phyloP scores from a whole-genome alignment of 305 asterid species.

The Solanum hybrid region DNA sequence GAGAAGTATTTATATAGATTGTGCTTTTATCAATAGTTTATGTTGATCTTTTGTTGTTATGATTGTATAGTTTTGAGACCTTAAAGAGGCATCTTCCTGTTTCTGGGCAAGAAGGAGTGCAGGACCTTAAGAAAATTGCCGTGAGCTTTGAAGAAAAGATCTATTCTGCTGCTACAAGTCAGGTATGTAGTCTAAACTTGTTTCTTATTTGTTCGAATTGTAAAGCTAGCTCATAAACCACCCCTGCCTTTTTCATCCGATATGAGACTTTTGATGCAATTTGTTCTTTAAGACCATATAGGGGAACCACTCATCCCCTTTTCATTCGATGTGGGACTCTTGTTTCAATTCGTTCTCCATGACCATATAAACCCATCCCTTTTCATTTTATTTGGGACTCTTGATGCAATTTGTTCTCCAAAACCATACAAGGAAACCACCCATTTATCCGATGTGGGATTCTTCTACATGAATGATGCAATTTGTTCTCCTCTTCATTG shows the following conservation, averaged over 20 bases:
- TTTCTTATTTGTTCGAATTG: neutral
- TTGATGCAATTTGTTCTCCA: neutral
- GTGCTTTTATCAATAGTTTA: neutral
- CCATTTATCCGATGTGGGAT: neutral
- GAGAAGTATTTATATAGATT: neutral
- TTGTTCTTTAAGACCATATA: neutral
- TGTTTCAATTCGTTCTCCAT: neutral
- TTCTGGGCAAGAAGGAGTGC: constrained; percentile 3
- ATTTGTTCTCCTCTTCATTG: neutral
- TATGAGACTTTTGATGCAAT: neutral
- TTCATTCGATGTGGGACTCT: neutral
- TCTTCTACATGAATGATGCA: neutral
- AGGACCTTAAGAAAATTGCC: constrained; percentile 11
- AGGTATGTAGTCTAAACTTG: neutral
- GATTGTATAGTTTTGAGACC: neutral
- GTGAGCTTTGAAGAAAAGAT: constrained; percentile 5
- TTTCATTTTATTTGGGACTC: neutral
- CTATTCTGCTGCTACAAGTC: neutral
- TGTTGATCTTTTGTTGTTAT: neutral
- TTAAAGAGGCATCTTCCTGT: constrained; percentile 15
- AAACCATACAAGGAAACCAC: neutral
- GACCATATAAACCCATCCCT: neutral
- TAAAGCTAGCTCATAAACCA: neutral
- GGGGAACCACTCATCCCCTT: neutral
- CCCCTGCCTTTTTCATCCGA: neutral